These are phyloP conservation scores for Hypericum perforatum DNA, from an alignment of 345 rosid species.

Conservation along the genomic window DNA sequence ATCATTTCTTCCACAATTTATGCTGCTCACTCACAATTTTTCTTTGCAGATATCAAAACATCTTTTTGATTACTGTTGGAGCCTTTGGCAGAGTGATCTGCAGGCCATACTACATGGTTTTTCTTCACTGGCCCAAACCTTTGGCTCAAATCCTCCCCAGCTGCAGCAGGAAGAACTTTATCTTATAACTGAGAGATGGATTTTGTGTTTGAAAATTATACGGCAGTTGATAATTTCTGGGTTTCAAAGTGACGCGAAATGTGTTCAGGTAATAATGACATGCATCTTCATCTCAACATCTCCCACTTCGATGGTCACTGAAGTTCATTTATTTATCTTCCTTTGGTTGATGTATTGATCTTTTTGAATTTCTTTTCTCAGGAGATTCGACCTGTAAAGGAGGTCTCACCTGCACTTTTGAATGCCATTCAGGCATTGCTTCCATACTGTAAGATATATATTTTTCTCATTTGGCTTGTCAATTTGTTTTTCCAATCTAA, in stretches of 20 bases:
- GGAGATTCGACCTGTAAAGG: slow-evolving; percentile 85
- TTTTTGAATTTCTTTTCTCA: slow-evolving; percentile 24
- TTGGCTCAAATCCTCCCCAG: slow-evolving; percentile 38
- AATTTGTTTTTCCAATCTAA: background rate
- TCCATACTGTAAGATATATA: slow-evolving; percentile 62
- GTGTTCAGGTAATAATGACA: slow-evolving; percentile 51
- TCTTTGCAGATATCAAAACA: slow-evolving; percentile 79
- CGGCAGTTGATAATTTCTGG: slow-evolving; percentile 81
- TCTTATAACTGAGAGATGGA: slow-evolving; percentile 86
- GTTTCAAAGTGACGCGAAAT: slow-evolving; percentile 77
- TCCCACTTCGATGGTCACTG: slow-evolving; percentile 1
- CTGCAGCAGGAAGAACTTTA: slow-evolving; percentile 74
- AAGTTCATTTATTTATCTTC: background rate
- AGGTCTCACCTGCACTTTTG: slow-evolving; percentile 73
- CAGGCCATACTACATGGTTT: slow-evolving; percentile 73
- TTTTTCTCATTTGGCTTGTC: slow-evolving; percentile 7
- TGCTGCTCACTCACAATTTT: slow-evolving; percentile 11
- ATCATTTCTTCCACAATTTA: background rate
- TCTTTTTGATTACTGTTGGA: slow-evolving; percentile 79
- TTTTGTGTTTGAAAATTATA: slow-evolving; percentile 75
- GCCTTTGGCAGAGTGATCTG: slow-evolving; percentile 91
- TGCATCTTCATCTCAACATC: slow-evolving; percentile 3
- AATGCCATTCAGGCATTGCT: slow-evolving; percentile 71
- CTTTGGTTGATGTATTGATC: background rate
- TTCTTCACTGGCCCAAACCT: slow-evolving; percentile 48